Percentiles rank a stretch among this genome's conserved stretches.
These are phyloP conservation scores for Phytophthora chlamydospora DNA, from an alignment of 352 stramenopile species.

Conservation along the genomic window DNA sequence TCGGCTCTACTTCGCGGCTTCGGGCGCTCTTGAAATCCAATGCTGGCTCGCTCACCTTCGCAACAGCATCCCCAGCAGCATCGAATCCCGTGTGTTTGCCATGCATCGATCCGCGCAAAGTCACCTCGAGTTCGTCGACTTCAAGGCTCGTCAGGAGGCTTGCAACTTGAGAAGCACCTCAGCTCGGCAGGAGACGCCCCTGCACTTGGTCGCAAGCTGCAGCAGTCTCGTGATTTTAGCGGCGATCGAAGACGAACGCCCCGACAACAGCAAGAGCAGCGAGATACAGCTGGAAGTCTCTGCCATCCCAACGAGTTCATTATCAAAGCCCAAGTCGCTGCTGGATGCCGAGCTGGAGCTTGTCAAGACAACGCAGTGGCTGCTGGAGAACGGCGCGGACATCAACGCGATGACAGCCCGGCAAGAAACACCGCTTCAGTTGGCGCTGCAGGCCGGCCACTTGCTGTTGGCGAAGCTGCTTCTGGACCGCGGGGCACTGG, in stretches of 20 bases:
- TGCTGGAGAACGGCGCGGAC: constrained; percentile 77
- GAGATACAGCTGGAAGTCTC: constrained; percentile 28
- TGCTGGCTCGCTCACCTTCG: constrained; percentile 88
- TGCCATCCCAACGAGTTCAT: constrained; percentile 12
- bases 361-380: constrained; percentile 71
- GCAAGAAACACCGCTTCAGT: constrained; percentile 63
- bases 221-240: constrained; percentile 37
- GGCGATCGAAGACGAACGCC: constrained; percentile 18
- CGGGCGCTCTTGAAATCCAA: constrained; percentile 89
- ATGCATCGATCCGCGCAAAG: constrained; percentile 75
- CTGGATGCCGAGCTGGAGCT: constrained; percentile 58
- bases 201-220: constrained; percentile 72
- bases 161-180: constrained; percentile 45
- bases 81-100: constrained; percentile 78
- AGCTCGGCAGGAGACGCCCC: constrained; percentile 46
- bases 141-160: constrained; percentile 49
- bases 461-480: constrained; percentile 60
- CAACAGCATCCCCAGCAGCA: constrained; percentile 72
- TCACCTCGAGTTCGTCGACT: constrained; percentile 73
- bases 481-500: constrained; percentile 56
- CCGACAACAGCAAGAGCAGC: constrained; percentile 34
- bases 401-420: constrained; percentile 56
- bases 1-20: constrained; percentile 85
- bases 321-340: constrained; percentile 37
- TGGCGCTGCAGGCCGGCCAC: constrained; percentile 56